Conservation (phyloP, 2,329 filamentous ascomycete genomes). For the Thielaviopsis punctulata region DNA sequence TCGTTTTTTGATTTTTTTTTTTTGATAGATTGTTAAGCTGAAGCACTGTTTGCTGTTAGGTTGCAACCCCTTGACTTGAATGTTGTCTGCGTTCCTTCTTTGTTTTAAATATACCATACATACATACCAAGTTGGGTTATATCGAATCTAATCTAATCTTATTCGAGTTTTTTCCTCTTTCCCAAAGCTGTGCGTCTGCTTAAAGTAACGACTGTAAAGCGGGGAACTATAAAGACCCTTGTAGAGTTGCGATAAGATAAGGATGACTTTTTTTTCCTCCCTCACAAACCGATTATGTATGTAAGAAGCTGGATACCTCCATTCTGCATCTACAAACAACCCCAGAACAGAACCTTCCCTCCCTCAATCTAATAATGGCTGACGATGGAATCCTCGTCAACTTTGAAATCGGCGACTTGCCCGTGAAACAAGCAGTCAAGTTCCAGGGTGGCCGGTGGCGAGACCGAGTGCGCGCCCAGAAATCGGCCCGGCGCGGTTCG, state of each 20-base stretch:
- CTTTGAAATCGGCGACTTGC: constrained; percentile 58
- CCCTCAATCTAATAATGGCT: constrained; percentile 45
- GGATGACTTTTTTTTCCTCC: constrained; percentile 4
- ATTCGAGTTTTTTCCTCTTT: too few species aligned
- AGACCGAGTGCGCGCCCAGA: constrained; percentile 42
- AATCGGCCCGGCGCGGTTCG: constrained; percentile 1
- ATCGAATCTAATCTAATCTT: neutral
- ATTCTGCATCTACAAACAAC: too few species aligned
- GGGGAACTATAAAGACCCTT: neutral
- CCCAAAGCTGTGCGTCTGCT: too few species aligned
- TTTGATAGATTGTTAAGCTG: neutral
- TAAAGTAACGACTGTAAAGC: neutral
- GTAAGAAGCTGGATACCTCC: neutral
- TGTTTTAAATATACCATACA: too few species aligned
- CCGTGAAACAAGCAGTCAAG: constrained; percentile 42
- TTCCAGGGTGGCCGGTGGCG: constrained; percentile 91
- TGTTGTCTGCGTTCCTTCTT: neutral
- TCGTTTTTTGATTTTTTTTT: neutral
- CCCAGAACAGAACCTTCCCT: neutral
- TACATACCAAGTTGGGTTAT: neutral
- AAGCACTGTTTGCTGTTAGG: too few species aligned
- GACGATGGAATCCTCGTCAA: constrained; percentile 94
- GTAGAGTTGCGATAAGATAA: constrained; percentile 4
- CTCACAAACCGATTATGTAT: neutral
- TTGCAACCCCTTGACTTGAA: too few species aligned